Base-by-base conservation (phyloP, 495 filamentous ascomycete species). In the Aspergillus diversus region DNA sequence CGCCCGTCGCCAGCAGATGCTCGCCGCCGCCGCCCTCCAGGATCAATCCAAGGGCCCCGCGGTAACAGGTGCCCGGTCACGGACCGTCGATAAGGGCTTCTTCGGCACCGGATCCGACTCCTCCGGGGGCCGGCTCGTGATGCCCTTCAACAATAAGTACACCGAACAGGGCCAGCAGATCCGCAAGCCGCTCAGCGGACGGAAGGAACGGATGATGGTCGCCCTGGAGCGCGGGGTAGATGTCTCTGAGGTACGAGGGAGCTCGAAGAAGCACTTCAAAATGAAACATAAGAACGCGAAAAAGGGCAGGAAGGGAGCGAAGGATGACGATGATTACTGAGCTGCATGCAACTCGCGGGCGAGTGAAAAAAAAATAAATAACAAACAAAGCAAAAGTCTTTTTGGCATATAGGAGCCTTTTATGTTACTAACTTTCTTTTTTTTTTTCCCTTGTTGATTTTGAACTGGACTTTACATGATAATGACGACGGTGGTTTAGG, bases 221-320 rank as follows among this genome's bases (percentile, higher is more conserved):
- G 94, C 96, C 21, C 59, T 97, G 43, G 93, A 97, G 77, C 90
- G 89, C 62, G 89, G 90, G 48, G 71, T 97, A 12, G 92, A 96
- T 71, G 90, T 92, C 3, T 89, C 88, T 35, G 96, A 98, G 55
- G 80, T 97, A 64, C 85, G 83, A 68, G 82, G 80, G 7, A 86
- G 69, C 59, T 72, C 90, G 32, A 99, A 99, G 86, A 98, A 97
- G 79, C 96, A 98, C 75, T 97, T 92, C 76, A 98, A 98, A 80
- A 89, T 83, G 7, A 87, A 89, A 58, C 87, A 97, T 81, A 87
- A 83, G 31, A 84, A 85, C 72, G 77, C 79, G 11, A 88, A 87
- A 80, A 81, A 75, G 63, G 84, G 84, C 69, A 77, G 72, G 54
- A 72, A 73, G 66, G 71, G 71, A 43, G 65, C 63, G n/a, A 69